These are phyloP conservation scores for Fusarium subtropicale DNA, from an alignment of 2,329 filamentous ascomycete species.

Conservation along the genomic window DNA sequence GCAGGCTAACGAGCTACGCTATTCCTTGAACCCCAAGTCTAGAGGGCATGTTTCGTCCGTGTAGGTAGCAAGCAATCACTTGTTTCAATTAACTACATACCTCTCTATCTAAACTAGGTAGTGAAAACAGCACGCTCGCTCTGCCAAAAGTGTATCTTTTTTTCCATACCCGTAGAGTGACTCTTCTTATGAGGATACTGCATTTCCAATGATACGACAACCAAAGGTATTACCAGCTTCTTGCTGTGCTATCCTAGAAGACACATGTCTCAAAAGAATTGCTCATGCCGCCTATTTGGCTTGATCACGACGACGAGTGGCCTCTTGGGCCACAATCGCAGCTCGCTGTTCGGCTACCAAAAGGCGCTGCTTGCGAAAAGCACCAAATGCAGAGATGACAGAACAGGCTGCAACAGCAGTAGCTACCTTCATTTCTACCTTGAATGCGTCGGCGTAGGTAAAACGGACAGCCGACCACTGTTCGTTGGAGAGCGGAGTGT, in stretches of 20 bases:
- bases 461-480: constrained; percentile 52
- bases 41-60: not conserved
- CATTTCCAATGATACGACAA: not conserved
- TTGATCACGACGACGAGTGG: constrained; percentile 29
- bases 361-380: constrained; percentile 50
- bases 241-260: not conserved
- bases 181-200: not conserved
- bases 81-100: not conserved
- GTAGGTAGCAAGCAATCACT: not conserved
- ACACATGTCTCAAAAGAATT: not conserved
- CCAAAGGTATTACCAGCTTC: not conserved
- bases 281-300: not conserved
- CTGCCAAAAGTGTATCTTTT: not conserved
- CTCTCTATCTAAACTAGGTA: not conserved
- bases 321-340: constrained; percentile 32
- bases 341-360: constrained; percentile 39
- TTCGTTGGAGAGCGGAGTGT: constrained; percentile 40
- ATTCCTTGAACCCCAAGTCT: not conserved
- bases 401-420: constrained; percentile 56
- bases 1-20: not conserved
- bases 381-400: constrained; percentile 55
- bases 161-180: not conserved
- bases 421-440: constrained; percentile 60
- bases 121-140: not conserved
- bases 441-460: constrained; percentile 60